Evolutionary conservation across 768 basidiomycete genomes (phyloP).

Genomic region (Hericium coralloides): DNA sequence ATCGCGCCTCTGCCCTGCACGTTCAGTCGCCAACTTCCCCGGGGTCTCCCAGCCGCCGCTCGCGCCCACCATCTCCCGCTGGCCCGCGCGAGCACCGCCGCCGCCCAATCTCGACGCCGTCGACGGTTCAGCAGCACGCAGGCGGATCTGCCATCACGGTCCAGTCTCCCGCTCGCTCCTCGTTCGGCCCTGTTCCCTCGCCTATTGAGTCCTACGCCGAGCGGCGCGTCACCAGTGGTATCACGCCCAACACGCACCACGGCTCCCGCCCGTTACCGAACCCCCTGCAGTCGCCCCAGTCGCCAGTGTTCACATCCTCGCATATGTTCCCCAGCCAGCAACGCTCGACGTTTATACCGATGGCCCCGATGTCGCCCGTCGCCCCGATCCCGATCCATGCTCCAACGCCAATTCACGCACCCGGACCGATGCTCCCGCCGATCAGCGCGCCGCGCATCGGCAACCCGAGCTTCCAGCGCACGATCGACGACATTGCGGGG

Average conservation of each 20-base stretch:
- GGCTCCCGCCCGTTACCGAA: neutral
- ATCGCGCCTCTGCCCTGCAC: constrained; percentile 9
- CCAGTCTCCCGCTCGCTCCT: neutral
- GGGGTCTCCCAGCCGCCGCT: constrained; percentile 4
- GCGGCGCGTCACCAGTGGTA: neutral
- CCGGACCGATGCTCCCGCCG: constrained; percentile 23
- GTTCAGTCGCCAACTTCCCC: constrained; percentile 8
- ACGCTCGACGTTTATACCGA: constrained; percentile 5
- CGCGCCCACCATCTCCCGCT: constrained; percentile 12
- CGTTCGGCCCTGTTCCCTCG: neutral
- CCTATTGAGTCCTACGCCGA: neutral
- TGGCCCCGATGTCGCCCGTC: constrained; percentile 2
- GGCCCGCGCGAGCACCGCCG: constrained; percentile 13
- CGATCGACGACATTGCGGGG: constrained; percentile 37
- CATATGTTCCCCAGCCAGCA: constrained; percentile 2
- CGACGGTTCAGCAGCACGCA: constrained; percentile 1
- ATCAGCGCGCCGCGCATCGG: constrained; percentile 34
- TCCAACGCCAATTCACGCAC: constrained; percentile 15
- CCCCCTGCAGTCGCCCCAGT: neutral
- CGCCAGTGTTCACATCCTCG: neutral
- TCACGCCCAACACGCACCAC: neutral
- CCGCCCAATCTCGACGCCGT: constrained; percentile 13
- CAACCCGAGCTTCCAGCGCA: constrained; percentile 31
- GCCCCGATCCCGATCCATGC: constrained; percentile 13
- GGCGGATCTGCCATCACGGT: constrained; percentile 3